Evolutionary conservation across 1,139 yeast species (phyloP), one percentile per base, ranked within the genome.

Genomic region (Meyerozyma elateridarum): DNA sequence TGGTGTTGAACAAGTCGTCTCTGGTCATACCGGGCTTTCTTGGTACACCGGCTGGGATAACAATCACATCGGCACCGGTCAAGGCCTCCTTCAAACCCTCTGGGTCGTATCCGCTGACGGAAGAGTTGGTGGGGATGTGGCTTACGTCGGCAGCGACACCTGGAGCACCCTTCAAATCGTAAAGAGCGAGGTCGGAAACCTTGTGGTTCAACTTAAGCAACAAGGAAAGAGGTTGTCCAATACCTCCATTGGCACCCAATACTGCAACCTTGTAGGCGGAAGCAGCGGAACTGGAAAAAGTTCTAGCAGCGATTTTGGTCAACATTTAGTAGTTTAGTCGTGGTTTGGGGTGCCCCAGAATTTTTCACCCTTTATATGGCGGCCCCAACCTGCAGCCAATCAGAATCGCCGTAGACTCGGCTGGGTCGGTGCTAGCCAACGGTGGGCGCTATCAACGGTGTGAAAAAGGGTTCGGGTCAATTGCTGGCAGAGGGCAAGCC

Each of bases 21-120:
- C 97, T 80, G 45, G 96, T 85, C 97, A 89, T 89, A 48, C 96
- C 96, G 36, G 96, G 96, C 70, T 89, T 89, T 70, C 97, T 79
- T 59, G 96, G 96, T 38, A 89, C 85, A 56, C 97, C 96, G 31
- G 96, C 96, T 42, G 96, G 96, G 56, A 89, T 84, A 39, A 89
- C 77, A 42, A 89, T 84, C 41, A 88, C 72, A 51, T 83, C 84
- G 17, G 94, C 70, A 32, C 78, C 83, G 32, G 71, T 61, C 46
- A 89, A 70, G 17, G 95, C 93, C 34, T 62, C 67, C 44, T 70
- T 67, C 40, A 77, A 71, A 41, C 54, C 51, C 34, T 73, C 79
- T 39, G 93, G 89, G 45, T 81, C 69, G 65, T 72, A 81, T 37
- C 85, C 82, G 42, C 72, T 61, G 42, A 85, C 85, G 28, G 70